These are phyloP conservation scores for Isatis lusitanica DNA, from an alignment of 441 rosid species.

Conservation along the genomic window DNA sequence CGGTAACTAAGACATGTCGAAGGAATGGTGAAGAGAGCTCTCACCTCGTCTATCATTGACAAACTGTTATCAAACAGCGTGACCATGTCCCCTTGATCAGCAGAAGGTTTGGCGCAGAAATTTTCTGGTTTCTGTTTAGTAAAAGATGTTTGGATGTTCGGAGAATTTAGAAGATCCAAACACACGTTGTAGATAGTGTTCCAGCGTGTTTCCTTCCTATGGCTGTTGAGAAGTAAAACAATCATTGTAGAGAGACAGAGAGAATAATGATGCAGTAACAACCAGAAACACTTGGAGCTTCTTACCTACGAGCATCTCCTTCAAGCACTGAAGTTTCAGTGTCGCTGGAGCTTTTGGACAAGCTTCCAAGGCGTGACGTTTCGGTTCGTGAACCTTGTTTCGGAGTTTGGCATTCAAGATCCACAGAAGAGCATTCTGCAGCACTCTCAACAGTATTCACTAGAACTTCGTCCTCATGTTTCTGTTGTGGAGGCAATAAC, in stretches of 20 bases:
- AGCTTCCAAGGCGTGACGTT: conserved; percentile 41
- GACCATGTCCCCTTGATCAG: conserved; percentile 47
- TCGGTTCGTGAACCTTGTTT: conserved; percentile 36
- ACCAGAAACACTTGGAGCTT: conserved; percentile 24
- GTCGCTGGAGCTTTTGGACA: conserved; percentile 43
- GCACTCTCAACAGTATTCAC: conserved; percentile 37
- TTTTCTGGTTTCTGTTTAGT: conserved; percentile 36
- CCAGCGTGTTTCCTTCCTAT: conserved; percentile 57
- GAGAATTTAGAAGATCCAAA: conserved; percentile 57
- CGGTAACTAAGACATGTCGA: not conserved
- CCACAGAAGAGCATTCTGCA: conserved; percentile 34
- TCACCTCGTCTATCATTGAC: conserved; percentile 52
- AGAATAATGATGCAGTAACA: conserved; percentile 19
- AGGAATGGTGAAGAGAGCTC: conserved; percentile 14
- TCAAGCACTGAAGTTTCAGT: conserved; percentile 40
- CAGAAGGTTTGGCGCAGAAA: conserved; percentile 21
- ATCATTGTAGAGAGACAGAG: not conserved
- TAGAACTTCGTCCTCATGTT: conserved; percentile 35
- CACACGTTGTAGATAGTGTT: conserved; percentile 74
- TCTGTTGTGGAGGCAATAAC: conserved; percentile 33
- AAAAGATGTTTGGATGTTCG: conserved; percentile 46
- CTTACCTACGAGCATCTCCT: conserved; percentile 38
- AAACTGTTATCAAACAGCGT: conserved; percentile 58
- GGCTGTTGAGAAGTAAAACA: conserved; percentile 35
- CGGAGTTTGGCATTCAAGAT: conserved; percentile 57